These are phyloP conservation scores for Escovopsis sp. DNA, from an alignment of 2,329 filamentous ascomycete genomes.

Conservation along the genomic window DNA sequence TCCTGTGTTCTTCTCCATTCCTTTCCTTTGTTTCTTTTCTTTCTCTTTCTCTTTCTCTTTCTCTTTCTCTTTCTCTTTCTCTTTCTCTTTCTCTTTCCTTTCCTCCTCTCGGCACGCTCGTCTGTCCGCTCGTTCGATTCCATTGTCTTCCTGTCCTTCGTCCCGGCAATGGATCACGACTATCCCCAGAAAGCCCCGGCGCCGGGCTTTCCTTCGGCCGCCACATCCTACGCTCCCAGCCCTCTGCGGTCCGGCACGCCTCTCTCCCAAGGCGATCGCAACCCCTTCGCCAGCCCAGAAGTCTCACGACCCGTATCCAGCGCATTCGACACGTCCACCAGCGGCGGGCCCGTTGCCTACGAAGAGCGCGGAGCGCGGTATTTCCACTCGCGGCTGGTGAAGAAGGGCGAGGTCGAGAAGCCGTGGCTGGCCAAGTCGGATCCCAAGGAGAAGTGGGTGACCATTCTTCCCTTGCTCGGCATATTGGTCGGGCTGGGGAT, in stretches of 20 bases:
- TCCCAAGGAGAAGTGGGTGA: constrained; percentile 74
- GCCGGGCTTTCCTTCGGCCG: constrained; percentile 16
- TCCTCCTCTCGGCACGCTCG: neutral
- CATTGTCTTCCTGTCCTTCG: too few relatives aligned
- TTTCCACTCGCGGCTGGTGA: constrained; percentile 60
- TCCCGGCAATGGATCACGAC: constrained; percentile 15
- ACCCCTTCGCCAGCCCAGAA: constrained; percentile 28
- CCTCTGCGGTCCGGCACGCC: constrained; percentile 28
- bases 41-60: neutral
- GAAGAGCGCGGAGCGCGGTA: constrained; percentile 32
- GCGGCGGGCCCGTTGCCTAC: constrained; percentile 10
- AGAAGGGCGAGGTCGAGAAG: constrained; percentile 59
- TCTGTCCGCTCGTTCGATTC: neutral
- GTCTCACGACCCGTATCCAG: constrained; percentile 33
- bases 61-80: neutral
- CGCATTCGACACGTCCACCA: constrained; percentile 28
- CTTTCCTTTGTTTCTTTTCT: too few relatives aligned
- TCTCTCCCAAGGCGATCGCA: constrained; percentile 24
- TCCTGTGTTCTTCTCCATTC: too few relatives aligned
- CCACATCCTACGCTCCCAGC: constrained; percentile 23
- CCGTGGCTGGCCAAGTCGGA: constrained; percentile 63
- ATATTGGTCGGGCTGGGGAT: constrained; percentile 53
- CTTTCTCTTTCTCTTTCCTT: neutral
- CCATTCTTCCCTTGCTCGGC: constrained; percentile 61
- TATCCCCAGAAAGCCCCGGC: constrained; percentile 12